Evolutionary conservation across 176 grass and related monocot genomes (phyloP), one percentile per base, ranked within the genome.

Genomic region (Olyra latifolia): DNA sequence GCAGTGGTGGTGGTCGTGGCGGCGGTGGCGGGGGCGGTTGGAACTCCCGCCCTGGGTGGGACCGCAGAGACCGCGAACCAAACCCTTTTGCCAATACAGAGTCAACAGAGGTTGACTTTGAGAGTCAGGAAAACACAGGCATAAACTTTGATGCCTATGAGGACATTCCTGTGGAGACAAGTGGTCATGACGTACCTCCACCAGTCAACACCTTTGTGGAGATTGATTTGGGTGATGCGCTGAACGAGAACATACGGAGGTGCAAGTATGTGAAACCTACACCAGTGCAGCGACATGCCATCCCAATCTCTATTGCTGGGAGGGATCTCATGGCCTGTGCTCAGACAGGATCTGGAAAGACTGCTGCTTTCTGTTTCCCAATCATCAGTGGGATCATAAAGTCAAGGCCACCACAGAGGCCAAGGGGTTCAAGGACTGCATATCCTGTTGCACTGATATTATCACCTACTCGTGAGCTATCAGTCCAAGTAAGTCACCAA

Each of bases 81-180:
- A 92, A 97, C 49, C 94, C 91, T 35, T 94, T 94, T 80, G 89
- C 87, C 0, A 66, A 82, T 30, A 67, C 71, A 14, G 94, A 94
- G 28, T 66, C 28, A 1, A 46, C 32, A 4, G 89, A 81, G 3
- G 66, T 61, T 46, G 65, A 80, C 25, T 69, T 92, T 7, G 91
- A 92, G 66, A 71, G 6, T 15, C 86, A 62, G 64, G 91, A 67
- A 60, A 97, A 82, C 72, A 82, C 76, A 0, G 85, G 87, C 20
- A 97, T 97, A 32, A 97, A 97, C 67, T 97, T 97, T 90, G 91
- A 97, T 44, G 89, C 94, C 3, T 97, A 97, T 23, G 94, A 94
- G 85, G 94, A 92, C 62, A 97, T 94, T 52, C 91, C 94, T 58
- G 91, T 97, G 46, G 95, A 98, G 52, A 92, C 90, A 14, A 98